phyloP scores from a whole-genome alignment of 495 filamentous ascomycete species.

The Penicillium waksmanii region DNA sequence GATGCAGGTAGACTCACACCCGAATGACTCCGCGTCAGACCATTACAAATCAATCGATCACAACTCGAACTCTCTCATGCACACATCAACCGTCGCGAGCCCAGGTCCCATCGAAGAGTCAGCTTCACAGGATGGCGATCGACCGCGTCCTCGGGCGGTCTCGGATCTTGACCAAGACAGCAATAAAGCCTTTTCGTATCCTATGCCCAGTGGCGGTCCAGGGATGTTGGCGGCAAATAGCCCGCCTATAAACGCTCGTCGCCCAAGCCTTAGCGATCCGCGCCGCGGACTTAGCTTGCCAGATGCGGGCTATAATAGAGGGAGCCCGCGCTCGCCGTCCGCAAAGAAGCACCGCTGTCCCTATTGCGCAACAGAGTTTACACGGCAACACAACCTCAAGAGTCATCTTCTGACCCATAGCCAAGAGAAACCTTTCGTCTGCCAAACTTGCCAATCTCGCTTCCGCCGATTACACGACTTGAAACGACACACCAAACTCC shows the following conservation, averaged over 20 bases:
- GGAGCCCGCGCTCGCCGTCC: conserved; percentile 69
- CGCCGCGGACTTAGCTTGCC: conserved; percentile 77
- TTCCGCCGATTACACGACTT: conserved; percentile 94
- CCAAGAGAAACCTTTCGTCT: conserved; percentile 96
- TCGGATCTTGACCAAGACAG: conserved; percentile 48
- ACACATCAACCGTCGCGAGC: conserved; percentile 49
- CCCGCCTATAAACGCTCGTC: neutral
- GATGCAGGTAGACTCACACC: conserved; percentile 50
- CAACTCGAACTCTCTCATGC: conserved; percentile 37
- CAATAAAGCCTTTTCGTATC: conserved; percentile 58
- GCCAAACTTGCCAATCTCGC: conserved; percentile 82
- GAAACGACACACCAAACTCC: conserved; percentile 93
- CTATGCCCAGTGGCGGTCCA: conserved; percentile 46
- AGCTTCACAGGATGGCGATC: conserved; percentile 47
- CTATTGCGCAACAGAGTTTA: conserved; percentile 96
- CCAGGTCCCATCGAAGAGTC: conserved; percentile 52
- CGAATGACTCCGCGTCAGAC: conserved; percentile 33
- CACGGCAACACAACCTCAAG: conserved; percentile 98
- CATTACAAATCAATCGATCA: conserved; percentile 39
- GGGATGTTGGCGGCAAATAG: neutral
- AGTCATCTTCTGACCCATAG: conserved; percentile 97
- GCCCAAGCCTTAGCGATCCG: conserved; percentile 42
- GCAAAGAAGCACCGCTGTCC: conserved; percentile 94
- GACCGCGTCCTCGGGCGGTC: conserved; percentile 39
- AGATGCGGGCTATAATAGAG: conserved; percentile 62